These are phyloP conservation scores for Clonostachys solani DNA, from an alignment of 2,329 filamentous ascomycete species.

Conservation along the genomic window DNA sequence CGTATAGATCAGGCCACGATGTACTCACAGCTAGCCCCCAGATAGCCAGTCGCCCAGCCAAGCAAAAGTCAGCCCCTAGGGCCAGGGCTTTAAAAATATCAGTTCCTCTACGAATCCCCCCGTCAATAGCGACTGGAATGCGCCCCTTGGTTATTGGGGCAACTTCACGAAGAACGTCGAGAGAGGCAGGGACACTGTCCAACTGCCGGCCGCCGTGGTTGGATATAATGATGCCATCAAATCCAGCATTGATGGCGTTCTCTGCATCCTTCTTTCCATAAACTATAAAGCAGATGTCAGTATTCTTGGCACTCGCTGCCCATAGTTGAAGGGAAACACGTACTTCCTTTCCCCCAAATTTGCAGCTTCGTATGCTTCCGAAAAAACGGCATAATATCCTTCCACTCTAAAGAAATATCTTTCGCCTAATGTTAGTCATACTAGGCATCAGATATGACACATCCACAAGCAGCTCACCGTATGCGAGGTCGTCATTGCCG, in stretches of 20 bases:
- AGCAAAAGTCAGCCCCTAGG: slow-evolving; percentile 15
- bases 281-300: not conserved
- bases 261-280: slow-evolving; percentile 10
- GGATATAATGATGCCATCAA: slow-evolving; percentile 11
- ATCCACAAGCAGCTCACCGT: no score
- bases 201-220: slow-evolving; percentile 13
- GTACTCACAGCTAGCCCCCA: slow-evolving; percentile 4
- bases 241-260: slow-evolving; percentile 8
- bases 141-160: not conserved
- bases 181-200: slow-evolving; percentile 7
- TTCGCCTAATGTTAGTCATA: slow-evolving; percentile 18
- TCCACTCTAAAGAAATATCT: slow-evolving; percentile 32
- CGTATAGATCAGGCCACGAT: not conserved
- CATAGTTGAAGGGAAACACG: slow-evolving; percentile 25
- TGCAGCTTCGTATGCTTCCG: slow-evolving; percentile 38
- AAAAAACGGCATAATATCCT: slow-evolving; percentile 41
- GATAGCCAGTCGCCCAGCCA: slow-evolving; percentile 24
- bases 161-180: slow-evolving; percentile 7
- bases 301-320: slow-evolving; percentile 4
- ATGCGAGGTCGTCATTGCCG: no score
- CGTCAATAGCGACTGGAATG: slow-evolving; percentile 2
- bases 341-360: slow-evolving; percentile 21
- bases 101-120: slow-evolving; percentile 2
- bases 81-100: slow-evolving; percentile 20
- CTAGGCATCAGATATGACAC: no score